phyloP scores from a whole-genome alignment of 75 land plant genomes.

The Sequoia sempervirens region DNA sequence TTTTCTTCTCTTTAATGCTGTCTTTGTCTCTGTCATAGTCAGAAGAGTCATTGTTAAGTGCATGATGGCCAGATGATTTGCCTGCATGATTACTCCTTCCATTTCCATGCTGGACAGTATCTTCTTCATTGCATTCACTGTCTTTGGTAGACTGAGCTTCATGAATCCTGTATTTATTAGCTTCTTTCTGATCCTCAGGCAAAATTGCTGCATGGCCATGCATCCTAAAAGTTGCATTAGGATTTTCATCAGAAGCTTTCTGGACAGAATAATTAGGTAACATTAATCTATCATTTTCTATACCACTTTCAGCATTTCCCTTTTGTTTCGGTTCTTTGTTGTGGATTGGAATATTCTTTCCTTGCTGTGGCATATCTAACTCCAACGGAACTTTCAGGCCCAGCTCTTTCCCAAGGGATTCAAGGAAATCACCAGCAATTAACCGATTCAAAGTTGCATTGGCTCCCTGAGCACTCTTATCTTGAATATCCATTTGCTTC shows the following conservation, averaged over 20 bases:
- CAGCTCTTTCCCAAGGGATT: constrained; percentile 91
- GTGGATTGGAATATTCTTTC: neutral
- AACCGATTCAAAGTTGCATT: constrained; percentile 71
- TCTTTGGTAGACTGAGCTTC: neutral
- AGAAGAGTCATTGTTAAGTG: neutral
- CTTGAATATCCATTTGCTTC: constrained; percentile 22
- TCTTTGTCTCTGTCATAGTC: neutral
- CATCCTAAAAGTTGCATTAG: neutral
- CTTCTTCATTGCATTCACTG: neutral
- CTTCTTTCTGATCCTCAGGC: neutral
- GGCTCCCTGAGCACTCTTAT: constrained; percentile 59
- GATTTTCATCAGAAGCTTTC: neutral
- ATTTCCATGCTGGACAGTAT: neutral
- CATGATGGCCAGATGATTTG: neutral
- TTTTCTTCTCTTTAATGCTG: neutral
- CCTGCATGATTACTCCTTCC: neutral
- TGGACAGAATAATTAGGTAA: neutral
- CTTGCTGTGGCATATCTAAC: neutral
- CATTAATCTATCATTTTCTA: constrained; percentile 1
- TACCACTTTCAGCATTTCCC: neutral
- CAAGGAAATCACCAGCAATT: constrained; percentile 93
- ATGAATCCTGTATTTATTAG: too few relatives aligned
- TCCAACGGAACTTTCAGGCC: constrained; percentile 82
- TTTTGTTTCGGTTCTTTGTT: neutral
- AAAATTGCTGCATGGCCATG: neutral